These are phyloP conservation scores for Macrophomina pseudophaseolina DNA, from an alignment of 2,329 filamentous ascomycete species.

Conservation along the genomic window DNA sequence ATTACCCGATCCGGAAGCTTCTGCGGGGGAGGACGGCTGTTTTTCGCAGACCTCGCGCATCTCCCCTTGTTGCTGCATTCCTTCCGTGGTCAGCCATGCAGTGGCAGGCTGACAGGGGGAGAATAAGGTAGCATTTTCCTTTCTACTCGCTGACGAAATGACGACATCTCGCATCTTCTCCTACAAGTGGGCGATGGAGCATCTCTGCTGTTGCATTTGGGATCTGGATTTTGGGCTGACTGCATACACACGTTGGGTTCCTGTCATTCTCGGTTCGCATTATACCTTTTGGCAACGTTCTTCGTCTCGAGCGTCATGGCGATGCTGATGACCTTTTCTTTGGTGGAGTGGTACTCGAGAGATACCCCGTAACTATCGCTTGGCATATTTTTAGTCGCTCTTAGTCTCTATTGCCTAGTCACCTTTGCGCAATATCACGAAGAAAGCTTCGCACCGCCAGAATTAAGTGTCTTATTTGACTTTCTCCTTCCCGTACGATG, in stretches of 20 bases:
- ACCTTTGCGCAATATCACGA: not conserved
- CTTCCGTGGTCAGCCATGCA: not conserved
- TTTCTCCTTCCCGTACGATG: not conserved
- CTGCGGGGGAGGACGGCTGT: not conserved
- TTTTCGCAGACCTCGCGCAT: slow-evolving; percentile 6
- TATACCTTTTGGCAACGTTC: not conserved
- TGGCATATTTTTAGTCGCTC: not conserved
- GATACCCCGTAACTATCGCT: slow-evolving; percentile 4
- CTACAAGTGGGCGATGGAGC: not conserved
- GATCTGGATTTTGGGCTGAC: not conserved
- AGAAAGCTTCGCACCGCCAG: not conserved
- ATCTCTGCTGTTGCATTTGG: not conserved
- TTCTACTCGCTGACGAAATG: not conserved
- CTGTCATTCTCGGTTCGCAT: slow-evolving; percentile 4
- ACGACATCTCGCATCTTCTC: slow-evolving; percentile 7
- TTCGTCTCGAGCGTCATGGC: slow-evolving; percentile 4
- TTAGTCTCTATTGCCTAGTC: not conserved
- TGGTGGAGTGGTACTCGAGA: not conserved
- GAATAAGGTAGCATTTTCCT: not conserved
- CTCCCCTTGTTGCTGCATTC: not conserved
- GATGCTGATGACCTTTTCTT: slow-evolving; percentile 15
- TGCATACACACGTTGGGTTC: not conserved
- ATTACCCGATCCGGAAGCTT: not conserved
- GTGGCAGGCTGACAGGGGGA: not conserved
- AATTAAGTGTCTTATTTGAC: not conserved